Evolutionary conservation across 345 rosid genomes (phyloP).

Genomic region (Populus deltoides): DNA sequence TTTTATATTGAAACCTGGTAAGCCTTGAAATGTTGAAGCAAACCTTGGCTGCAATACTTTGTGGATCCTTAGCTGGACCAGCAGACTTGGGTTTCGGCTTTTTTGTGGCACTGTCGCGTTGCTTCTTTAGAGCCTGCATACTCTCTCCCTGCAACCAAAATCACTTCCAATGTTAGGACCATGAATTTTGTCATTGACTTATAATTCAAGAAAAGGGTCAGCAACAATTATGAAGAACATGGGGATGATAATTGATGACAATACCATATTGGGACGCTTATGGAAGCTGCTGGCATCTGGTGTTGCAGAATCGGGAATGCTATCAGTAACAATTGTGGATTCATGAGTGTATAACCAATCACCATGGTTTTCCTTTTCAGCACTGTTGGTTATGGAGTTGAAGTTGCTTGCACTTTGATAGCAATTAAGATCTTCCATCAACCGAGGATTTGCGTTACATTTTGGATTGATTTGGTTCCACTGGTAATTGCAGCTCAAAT

Average conservation of each 20-base stretch:
- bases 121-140: constrained; percentile 55
- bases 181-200: neutral
- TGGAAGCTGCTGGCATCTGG: constrained; percentile 38
- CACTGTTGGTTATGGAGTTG: constrained; percentile 13
- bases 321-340: constrained; percentile 42
- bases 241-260: neutral
- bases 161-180: neutral
- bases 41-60: constrained; percentile 96
- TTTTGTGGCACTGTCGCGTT: constrained; percentile 31
- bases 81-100: constrained; percentile 50
- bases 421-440: constrained; percentile 34
- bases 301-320: constrained; percentile 33
- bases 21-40: constrained; percentile 4
- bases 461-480: constrained; percentile 41
- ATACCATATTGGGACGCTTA: constrained; percentile 62
- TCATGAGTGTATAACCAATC: constrained; percentile 62
- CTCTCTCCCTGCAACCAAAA: constrained; percentile 42
- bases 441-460: constrained; percentile 36
- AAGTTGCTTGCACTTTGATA: constrained; percentile 37
- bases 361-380: constrained; percentile 29
- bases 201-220: neutral
- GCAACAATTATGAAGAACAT: neutral
- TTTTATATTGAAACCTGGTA: neutral
- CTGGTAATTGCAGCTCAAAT: constrained; percentile 11
- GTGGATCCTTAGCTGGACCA: constrained; percentile 66